Evolutionary conservation across 179 eudicot species (phyloP).

Genomic region (Sideroxylon spinosum): DNA sequence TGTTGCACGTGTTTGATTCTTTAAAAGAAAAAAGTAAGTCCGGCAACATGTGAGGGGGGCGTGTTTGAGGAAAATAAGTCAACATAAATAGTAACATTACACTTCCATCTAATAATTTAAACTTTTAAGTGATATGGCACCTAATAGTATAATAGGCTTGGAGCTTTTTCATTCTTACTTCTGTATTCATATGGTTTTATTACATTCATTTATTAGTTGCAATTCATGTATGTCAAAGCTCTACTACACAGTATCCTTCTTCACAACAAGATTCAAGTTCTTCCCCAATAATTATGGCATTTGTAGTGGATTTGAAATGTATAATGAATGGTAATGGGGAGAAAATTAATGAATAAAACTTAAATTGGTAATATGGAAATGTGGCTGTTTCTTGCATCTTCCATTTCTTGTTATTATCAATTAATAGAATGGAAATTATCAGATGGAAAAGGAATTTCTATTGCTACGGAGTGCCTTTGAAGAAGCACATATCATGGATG

Average conservation of each 20-base stretch:
- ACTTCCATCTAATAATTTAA: too few species aligned
- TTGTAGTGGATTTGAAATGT: neutral
- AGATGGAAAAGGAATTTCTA: constrained; percentile 72
- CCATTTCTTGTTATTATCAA: neutral
- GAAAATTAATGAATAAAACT: neutral
- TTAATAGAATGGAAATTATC: constrained; percentile 15
- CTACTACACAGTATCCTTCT: neutral
- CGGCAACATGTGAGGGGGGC: too few species aligned
- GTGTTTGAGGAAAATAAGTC: too few species aligned
- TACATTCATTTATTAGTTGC: neutral
- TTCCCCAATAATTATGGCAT: neutral
- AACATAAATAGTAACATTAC: too few species aligned
- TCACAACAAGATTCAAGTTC: neutral
- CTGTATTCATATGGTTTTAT: neutral
- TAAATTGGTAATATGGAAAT: neutral
- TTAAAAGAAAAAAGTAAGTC: too few species aligned
- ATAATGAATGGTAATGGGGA: neutral
- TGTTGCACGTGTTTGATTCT: too few species aligned
- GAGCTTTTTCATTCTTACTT: neutral
- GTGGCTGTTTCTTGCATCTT: neutral
- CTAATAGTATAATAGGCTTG: too few species aligned
- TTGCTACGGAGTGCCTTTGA: constrained; percentile 58
- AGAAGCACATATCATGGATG: constrained; percentile 35
- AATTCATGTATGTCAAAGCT: neutral
- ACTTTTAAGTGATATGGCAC: too few species aligned